A percentile compares a stretch with the other conserved stretches of the same genome.
These are phyloP conservation scores for Cladosporium sp. DNA, from an alignment of 2,329 filamentous ascomycete genomes.

Conservation along the genomic window DNA sequence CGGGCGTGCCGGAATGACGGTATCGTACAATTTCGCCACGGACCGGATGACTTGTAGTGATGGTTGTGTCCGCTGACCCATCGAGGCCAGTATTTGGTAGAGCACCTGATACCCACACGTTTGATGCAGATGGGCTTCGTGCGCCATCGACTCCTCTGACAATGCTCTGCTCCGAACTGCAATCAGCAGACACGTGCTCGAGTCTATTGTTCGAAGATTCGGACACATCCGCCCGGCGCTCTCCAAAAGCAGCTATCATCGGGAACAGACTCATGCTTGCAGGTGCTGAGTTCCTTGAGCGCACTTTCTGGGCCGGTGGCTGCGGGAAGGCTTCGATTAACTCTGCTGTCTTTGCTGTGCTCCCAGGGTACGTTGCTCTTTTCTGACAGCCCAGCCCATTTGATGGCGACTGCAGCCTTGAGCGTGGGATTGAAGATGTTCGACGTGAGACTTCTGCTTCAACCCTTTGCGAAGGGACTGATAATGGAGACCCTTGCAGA, in stretches of 20 bases:
- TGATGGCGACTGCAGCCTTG: neutral
- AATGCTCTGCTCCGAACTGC: neutral
- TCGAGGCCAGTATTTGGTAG: neutral
- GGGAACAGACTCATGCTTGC: constrained; percentile 1
- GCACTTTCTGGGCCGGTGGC: constrained; percentile 14
- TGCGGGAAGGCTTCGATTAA: constrained; percentile 22
- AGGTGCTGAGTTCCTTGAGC: constrained; percentile 17
- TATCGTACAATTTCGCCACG: neutral
- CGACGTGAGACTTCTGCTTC: constrained; percentile 16
- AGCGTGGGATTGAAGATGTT: constrained; percentile 16
- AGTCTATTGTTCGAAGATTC: neutral
- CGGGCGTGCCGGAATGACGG: neutral
- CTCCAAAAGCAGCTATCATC: neutral
- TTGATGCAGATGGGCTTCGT: neutral
- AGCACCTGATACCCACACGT: neutral
- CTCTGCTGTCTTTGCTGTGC: constrained; percentile 21
- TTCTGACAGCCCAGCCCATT: neutral
- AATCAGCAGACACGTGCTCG: neutral
- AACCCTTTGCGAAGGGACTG: constrained; percentile 20
- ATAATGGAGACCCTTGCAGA: constrained; percentile 20
- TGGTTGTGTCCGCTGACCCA: neutral
- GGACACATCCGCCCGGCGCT: constrained; percentile 21
- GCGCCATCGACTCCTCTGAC: neutral
- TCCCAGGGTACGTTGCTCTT: constrained; percentile 2
- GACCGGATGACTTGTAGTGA: neutral